Conservation (phyloP, 352 stramenopile species). For the Thalassiosira mediterranea region DNA sequence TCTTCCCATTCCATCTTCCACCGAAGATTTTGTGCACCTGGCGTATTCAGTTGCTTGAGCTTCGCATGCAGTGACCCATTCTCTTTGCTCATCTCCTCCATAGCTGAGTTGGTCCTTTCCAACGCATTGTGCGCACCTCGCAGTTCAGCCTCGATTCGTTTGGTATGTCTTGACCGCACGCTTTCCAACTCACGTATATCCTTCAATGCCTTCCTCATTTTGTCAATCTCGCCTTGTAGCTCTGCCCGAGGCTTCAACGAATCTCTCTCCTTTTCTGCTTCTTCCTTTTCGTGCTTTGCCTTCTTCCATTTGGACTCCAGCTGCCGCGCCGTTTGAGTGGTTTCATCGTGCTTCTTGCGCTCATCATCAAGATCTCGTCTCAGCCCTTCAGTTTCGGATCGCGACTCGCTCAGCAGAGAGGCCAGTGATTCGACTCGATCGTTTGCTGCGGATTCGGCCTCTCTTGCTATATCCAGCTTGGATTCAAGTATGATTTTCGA, state of each 20-base stretch:
- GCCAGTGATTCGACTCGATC: constrained; percentile 22
- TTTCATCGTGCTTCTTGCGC: constrained; percentile 10
- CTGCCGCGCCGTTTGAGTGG: not conserved
- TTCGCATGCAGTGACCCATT: constrained; percentile 23
- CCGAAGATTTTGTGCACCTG: constrained; percentile 9
- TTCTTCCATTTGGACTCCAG: constrained; percentile 6
- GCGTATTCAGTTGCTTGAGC: constrained; percentile 9
- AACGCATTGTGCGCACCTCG: constrained; percentile 11
- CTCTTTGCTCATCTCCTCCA: constrained; percentile 25
- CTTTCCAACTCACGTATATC: constrained; percentile 19
- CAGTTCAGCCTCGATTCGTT: constrained; percentile 14
- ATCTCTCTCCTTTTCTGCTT: constrained; percentile 2
- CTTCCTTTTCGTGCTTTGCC: constrained; percentile 11
- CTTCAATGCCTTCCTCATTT: constrained; percentile 23
- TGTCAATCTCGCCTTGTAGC: constrained; percentile 14
- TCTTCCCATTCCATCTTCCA: constrained; percentile 34
- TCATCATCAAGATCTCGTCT: not conserved
- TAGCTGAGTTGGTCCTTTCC: constrained; percentile 7
- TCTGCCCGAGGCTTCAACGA: constrained; percentile 19
- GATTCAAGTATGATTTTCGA: constrained; percentile 30
- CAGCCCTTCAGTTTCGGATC: constrained; percentile 12
- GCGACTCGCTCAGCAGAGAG: constrained; percentile 20
- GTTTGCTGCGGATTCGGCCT: not conserved
- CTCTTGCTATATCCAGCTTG: constrained; percentile 20
- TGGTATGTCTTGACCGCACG: constrained; percentile 6